Percentiles rank a stretch among this genome's conserved stretches.
phyloP scores from a whole-genome alignment of 164 flowering plant species.

The Stephania yunnanensis region DNA sequence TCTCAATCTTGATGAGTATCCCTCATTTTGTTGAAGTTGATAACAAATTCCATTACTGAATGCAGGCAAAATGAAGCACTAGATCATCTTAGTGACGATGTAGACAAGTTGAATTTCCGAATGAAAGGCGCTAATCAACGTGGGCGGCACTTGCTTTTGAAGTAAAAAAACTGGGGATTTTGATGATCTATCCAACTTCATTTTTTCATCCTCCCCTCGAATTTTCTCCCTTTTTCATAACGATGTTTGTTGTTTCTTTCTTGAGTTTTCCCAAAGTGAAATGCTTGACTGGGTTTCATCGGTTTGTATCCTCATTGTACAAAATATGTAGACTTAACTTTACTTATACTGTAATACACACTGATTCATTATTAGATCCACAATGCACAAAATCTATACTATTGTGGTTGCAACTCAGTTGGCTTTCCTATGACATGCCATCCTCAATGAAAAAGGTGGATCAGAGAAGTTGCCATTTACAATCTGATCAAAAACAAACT shows the following conservation, averaged over 20 bases:
- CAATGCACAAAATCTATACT: too few species aligned
- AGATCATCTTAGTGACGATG: slow-evolving; percentile 52
- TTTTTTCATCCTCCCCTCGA: not conserved
- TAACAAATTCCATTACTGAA: not conserved
- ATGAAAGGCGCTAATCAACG: slow-evolving; percentile 61
- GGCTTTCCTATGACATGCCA: slow-evolving; percentile 20
- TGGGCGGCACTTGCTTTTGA: slow-evolving; percentile 58
- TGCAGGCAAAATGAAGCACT: slow-evolving; percentile 75
- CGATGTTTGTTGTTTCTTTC: not conserved
- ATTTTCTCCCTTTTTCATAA: not conserved
- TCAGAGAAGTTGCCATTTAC: slow-evolving; percentile 28
- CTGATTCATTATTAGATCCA: too few species aligned
- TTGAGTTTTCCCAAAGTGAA: not conserved
- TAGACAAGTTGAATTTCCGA: slow-evolving; percentile 51
- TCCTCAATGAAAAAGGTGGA: slow-evolving; percentile 24
- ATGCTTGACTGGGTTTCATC: not conserved
- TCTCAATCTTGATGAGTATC: not conserved
- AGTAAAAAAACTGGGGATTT: slow-evolving; percentile 28
- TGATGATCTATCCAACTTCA: not conserved
- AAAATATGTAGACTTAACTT: too few species aligned
- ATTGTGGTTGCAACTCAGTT: not conserved
- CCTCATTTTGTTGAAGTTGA: not conserved
- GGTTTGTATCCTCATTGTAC: not conserved
- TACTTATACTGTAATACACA: too few species aligned
- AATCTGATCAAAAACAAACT: slow-evolving; percentile 21